phyloP scores from a whole-genome alignment of 106 monocot species.

The Acorus calamus region DNA sequence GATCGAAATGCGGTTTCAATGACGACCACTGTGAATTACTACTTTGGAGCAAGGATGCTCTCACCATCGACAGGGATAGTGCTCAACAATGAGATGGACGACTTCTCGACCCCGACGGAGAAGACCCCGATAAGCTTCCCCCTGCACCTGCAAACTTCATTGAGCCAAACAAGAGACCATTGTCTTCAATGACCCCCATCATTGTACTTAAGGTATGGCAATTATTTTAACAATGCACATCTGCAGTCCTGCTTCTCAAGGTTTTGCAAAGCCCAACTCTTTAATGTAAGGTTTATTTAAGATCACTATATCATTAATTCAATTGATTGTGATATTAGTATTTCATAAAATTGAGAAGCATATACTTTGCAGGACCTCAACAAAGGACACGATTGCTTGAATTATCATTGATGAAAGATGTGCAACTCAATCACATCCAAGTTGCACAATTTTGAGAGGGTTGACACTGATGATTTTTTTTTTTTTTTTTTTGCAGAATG shows the following conservation, averaged over 20 bases:
- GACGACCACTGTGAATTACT: slow-evolving; percentile 72
- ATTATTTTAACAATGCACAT: neutral
- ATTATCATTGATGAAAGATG: no score
- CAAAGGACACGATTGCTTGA: no score
- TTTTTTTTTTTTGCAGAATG: slow-evolving; percentile 35
- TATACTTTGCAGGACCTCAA: no score
- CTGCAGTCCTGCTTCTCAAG: no score
- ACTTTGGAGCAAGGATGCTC: slow-evolving; percentile 63
- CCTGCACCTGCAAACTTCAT: slow-evolving; percentile 89
- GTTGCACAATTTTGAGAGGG: no score
- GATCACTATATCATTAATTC: no score
- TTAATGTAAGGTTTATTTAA: no score
- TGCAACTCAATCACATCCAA: no score
- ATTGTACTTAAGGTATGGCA: slow-evolving; percentile 64
- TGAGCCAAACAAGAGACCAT: slow-evolving; percentile 63
- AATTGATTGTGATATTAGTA: no score
- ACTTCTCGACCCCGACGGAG: slow-evolving; percentile 69
- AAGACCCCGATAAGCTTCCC: slow-evolving; percentile 50
- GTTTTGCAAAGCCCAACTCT: no score
- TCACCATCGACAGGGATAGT: slow-evolving; percentile 85
- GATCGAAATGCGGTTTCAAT: slow-evolving; percentile 82
- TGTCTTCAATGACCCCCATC: slow-evolving; percentile 94
- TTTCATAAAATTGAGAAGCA: no score
- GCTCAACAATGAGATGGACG: slow-evolving; percentile 92
- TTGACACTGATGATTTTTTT: neutral